Base-by-base conservation (phyloP, 495 filamentous ascomycete species). In the Sphaerosporella brunnea region DNA sequence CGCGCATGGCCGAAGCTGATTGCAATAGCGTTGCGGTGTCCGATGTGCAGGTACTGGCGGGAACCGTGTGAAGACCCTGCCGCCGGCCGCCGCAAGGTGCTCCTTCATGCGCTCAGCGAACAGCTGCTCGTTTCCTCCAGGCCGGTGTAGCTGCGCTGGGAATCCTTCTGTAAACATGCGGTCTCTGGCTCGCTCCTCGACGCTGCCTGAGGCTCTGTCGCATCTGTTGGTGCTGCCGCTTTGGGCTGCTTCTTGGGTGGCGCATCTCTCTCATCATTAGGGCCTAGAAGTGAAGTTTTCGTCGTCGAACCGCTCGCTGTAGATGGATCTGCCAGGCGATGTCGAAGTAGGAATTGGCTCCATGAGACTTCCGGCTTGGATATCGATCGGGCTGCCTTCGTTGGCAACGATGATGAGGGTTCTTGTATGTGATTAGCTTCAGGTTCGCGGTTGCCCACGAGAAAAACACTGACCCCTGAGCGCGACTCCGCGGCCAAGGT, bases 371-470 rank as follows among this genome's bases (percentile, higher is more conserved):
- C 42, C 56, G 5, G 58, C 50, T 60, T 46, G 25, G 60, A 56
- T 19, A 48, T 25, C 20, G 21, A 34, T 4, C 60, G 53, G 2
- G 36, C 50, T 30, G 30, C 43, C 1, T 39, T 34, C 15, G 60
- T 87, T 94, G 10, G 90, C 90, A 30, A 99, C 90, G 59, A 99
- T 99, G 62, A 99, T 99, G 61, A 99, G 92, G 15, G 92, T 97
- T 25, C 56, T 51, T 59, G 11, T 13, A 44, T 18, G 23, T 40
- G 34, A 44, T 44, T 44, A 30, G 24, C n/a, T n/a, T n/a, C n/a
- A n/a, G n/a, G n/a, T n/a, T n/a, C n/a, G n/a, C n/a, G n/a, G n/a
- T n/a, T n/a, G n/a, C n/a, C n/a, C n/a, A n/a, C n/a, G n/a, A n/a
- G 26, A 7, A 49, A 21, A 24, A 44, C 10, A 37, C 45, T 34